Evolutionary conservation across 495 filamentous ascomycete species (phyloP).

Genomic region (Xylaria bambusicola): DNA sequence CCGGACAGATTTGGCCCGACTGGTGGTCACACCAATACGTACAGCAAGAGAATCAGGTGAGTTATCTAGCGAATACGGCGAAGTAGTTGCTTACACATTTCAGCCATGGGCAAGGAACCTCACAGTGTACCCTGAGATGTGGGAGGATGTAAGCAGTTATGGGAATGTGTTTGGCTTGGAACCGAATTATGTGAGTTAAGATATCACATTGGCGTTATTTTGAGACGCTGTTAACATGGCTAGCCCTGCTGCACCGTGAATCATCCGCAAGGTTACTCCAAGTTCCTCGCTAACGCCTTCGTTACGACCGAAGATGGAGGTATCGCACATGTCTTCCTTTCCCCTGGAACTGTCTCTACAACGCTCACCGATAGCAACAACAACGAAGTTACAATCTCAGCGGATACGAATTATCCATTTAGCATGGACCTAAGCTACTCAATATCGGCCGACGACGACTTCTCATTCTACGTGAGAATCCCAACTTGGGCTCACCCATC

Average conservation of each 20-base stretch:
- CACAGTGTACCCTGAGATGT: slow-evolving; percentile 43
- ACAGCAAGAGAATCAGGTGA: slow-evolving; percentile 56
- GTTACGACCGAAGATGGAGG: slow-evolving; percentile 36
- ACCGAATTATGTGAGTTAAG: slow-evolving; percentile 36
- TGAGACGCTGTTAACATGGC: slow-evolving; percentile 15
- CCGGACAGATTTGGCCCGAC: slow-evolving; percentile 51
- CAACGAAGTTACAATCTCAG: slow-evolving; percentile 29
- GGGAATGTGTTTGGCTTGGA: slow-evolving; percentile 51
- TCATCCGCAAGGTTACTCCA: slow-evolving; percentile 61
- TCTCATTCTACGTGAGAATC: slow-evolving; percentile 55
- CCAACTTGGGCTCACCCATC: slow-evolving; percentile 48
- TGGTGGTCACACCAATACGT: slow-evolving; percentile 64
- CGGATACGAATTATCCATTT: slow-evolving; percentile 57
- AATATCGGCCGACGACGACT: slow-evolving; percentile 41
- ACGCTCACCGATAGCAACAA: slow-evolving; percentile 27
- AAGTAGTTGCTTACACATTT: slow-evolving; percentile 3
- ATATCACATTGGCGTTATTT: not conserved
- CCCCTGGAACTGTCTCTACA: slow-evolving; percentile 37
- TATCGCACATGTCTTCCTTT: slow-evolving; percentile 47
- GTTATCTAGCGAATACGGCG: not conserved
- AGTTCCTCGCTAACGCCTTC: slow-evolving; percentile 50
- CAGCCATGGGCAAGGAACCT: slow-evolving; percentile 46
- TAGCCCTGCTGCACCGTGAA: slow-evolving; percentile 66
- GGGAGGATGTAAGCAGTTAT: slow-evolving; percentile 49
- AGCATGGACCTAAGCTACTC: slow-evolving; percentile 48